These are phyloP conservation scores for Sonneratia caseolaris DNA, from an alignment of 345 rosid species.

Conservation along the genomic window DNA sequence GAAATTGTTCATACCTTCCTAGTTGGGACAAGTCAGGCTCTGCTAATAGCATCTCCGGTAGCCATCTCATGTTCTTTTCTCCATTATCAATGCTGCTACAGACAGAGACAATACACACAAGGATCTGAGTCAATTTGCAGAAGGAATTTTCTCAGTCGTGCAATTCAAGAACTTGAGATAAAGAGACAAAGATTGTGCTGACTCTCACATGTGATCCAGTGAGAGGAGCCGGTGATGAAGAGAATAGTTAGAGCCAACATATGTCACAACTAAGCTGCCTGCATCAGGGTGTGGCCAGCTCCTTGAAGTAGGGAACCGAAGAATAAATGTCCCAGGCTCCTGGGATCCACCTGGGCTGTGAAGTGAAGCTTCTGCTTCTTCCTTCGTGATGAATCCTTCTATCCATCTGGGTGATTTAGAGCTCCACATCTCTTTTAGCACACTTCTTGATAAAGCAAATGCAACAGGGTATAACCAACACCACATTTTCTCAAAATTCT, in stretches of 20 bases:
- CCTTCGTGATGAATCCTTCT: constrained; percentile 90
- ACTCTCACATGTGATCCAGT: constrained; percentile 55
- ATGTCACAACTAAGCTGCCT: constrained; percentile 78
- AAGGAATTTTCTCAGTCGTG: background rate
- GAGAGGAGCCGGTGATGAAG: constrained; percentile 59
- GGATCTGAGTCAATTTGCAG: background rate
- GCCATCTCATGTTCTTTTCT: constrained; percentile 33
- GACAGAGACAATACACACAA: background rate
- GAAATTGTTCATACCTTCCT: constrained; percentile 58
- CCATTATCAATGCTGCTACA: constrained; percentile 31
- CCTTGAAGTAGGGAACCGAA: constrained; percentile 90
- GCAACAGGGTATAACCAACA: constrained; percentile 95
- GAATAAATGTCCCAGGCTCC: constrained; percentile 88
- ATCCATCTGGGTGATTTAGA: constrained; percentile 76
- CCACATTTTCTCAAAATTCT: constrained; percentile 90
- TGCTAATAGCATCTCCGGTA: constrained; percentile 66
- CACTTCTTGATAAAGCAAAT: constrained; percentile 48
- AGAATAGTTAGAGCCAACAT: constrained; percentile 55
- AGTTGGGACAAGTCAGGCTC: constrained; percentile 76
- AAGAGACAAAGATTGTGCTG: constrained; percentile 3
- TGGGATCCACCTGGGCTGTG: constrained; percentile 55
- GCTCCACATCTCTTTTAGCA: constrained; percentile 58
- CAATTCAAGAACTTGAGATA: background rate
- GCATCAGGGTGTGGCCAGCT: constrained; percentile 99
- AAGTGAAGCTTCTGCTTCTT: constrained; percentile 88